Percentiles rank a stretch among this genome's conserved stretches.
phyloP scores from a whole-genome alignment of 495 filamentous ascomycete genomes.

The Antarctomyces pellizariae region DNA sequence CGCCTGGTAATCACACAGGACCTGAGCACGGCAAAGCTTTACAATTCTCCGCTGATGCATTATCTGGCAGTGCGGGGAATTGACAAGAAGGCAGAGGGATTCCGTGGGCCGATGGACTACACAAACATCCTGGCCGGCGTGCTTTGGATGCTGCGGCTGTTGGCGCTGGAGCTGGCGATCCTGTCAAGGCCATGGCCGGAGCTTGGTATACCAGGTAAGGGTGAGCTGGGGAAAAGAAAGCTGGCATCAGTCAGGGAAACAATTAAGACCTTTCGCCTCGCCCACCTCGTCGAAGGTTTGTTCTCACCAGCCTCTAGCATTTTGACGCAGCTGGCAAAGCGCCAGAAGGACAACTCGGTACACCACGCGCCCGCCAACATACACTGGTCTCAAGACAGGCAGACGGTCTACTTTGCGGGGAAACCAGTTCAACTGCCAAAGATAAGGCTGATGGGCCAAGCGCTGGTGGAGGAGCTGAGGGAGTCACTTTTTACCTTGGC shows the following conservation, averaged over 20 bases:
- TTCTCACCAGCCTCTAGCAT: conserved; percentile 1
- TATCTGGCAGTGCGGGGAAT: conserved; percentile 1
- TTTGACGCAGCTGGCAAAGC: conserved; percentile 1
- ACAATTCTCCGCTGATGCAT: conserved; percentile 3
- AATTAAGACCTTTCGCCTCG: conserved; percentile 1
- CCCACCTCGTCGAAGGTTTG: conserved; percentile 1
- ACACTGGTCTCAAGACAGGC: conserved; percentile 1
- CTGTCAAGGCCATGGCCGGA: not conserved
- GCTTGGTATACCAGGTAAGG: too few species aligned
- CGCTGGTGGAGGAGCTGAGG: conserved; percentile 1
- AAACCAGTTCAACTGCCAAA: conserved; percentile 1
- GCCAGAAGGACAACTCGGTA: conserved; percentile 1
- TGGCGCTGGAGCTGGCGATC: conserved; percentile 1
- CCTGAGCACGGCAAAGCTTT: conserved; percentile 1
- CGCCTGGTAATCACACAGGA: conserved; percentile 2
- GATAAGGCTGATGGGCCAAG: conserved; percentile 1
- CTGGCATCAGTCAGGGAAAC: not conserved
- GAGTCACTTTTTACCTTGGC: conserved; percentile 1
- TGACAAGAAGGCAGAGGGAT: not conserved
- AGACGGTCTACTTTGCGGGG: conserved; percentile 3
- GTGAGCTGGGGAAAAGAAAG: too few species aligned
- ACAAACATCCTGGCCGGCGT: conserved; percentile 1
- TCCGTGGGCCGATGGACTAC: conserved; percentile 1
- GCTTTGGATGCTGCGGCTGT: conserved; percentile 2
- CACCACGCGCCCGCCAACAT: conserved; percentile 2